phyloP scores from a whole-genome alignment of 768 basidiomycete genomes.

The Leccinum subtestaceum region DNA sequence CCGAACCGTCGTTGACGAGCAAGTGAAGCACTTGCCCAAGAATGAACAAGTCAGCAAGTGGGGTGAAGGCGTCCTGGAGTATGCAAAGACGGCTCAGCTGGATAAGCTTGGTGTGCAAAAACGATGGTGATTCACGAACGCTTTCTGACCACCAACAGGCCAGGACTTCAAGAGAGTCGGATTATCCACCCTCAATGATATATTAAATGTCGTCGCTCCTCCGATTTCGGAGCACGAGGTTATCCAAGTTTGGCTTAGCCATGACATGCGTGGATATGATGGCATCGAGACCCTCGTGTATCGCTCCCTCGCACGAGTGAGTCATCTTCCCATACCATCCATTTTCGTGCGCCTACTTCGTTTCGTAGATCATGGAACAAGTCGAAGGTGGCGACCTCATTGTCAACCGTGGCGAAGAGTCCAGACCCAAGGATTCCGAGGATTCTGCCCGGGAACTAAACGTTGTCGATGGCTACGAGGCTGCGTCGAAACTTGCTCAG shows the following conservation, averaged over 20 bases:
- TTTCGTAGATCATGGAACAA: constrained; percentile 82
- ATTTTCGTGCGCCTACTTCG: constrained; percentile 2
- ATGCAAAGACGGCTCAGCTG: constrained; percentile 85
- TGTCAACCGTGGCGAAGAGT: constrained; percentile 80
- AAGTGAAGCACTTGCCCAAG: constrained; percentile 82
- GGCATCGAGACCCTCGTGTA: constrained; percentile 95
- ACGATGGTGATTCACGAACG: constrained; percentile 6
- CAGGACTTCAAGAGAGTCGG: constrained; percentile 88
- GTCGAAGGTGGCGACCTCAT: constrained; percentile 90
- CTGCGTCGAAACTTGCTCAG: constrained; percentile 82
- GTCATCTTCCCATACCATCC: constrained; percentile 21
- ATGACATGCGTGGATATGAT: constrained; percentile 96
- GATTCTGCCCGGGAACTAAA: constrained; percentile 66
- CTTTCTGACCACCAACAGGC: constrained; percentile 43
- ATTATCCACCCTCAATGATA: constrained; percentile 83
- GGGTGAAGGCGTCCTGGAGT: constrained; percentile 81
- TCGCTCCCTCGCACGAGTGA: constrained; percentile 74
- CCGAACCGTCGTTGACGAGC: constrained; percentile 84
- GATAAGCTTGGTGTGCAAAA: constrained; percentile 78
- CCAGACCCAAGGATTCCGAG: constrained; percentile 56
- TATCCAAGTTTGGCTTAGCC: constrained; percentile 91
- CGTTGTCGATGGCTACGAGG: constrained; percentile 78
- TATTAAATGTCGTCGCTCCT: constrained; percentile 95
- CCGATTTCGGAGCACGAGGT: constrained; percentile 99
- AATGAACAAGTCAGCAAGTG: constrained; percentile 88